These are phyloP conservation scores for Camelina hispida DNA, from an alignment of 345 rosid species.

Conservation along the genomic window DNA sequence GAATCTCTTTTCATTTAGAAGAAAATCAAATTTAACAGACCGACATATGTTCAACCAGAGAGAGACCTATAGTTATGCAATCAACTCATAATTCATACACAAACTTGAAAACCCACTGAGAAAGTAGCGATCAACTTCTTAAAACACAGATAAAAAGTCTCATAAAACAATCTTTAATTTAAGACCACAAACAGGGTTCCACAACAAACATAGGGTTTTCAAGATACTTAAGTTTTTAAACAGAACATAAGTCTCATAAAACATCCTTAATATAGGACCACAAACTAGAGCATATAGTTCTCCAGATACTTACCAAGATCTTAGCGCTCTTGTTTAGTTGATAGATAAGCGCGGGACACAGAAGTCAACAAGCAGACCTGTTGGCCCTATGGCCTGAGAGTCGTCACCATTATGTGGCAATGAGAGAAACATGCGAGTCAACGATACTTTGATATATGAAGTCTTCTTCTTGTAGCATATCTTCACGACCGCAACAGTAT, in stretches of 20 bases:
- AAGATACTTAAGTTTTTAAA: neutral
- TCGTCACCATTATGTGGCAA: neutral
- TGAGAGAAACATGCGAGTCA: neutral
- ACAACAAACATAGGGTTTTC: neutral
- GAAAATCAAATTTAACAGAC: neutral
- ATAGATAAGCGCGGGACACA: slow-evolving; percentile 10
- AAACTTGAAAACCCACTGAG: neutral
- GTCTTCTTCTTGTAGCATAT: slow-evolving; percentile 28
- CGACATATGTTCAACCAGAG: neutral
- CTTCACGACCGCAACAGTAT: slow-evolving; percentile 5
- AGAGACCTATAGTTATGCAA: neutral
- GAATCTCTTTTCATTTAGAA: neutral
- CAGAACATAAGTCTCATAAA: neutral
- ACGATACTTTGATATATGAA: slow-evolving; percentile 5
- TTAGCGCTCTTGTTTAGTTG: neutral
- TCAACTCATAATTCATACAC: neutral
- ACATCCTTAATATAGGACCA: neutral
- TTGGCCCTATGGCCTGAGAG: slow-evolving; percentile 20
- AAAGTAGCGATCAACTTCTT: neutral
- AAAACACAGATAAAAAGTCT: neutral
- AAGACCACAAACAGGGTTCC: neutral
- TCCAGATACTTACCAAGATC: slow-evolving; percentile 25
- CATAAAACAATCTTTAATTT: neutral
- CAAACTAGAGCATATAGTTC: neutral
- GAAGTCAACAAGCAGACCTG: slow-evolving; percentile 36